Evolutionary conservation across 192 early-diverging fungal genomes (phyloP), one percentile per base, ranked within the genome.

Genomic region (Kickxella alabastrina): DNA sequence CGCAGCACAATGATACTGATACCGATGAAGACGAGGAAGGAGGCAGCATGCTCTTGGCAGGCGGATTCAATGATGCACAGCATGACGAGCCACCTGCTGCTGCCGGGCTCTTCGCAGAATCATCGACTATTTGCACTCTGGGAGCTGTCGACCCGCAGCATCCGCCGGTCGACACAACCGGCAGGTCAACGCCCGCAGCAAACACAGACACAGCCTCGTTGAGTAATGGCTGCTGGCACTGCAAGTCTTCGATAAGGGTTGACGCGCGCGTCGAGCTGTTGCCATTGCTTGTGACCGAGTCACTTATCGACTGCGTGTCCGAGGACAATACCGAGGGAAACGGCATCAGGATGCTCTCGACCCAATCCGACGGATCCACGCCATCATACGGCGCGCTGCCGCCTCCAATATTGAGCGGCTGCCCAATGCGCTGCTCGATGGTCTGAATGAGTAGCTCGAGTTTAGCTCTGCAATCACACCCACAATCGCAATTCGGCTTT

Each of bases 401-500:
- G 18, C 22, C 42, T 23, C 52, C 35, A 13, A 54, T 52, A 29
- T 52, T 50, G 25, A 10, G 53, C 48, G 27, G 58, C 40, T 51
- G 46, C 5, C 71, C 64, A n/a, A 75, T 57, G 12, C 63, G 59
- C 17, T 55, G 43, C 46, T 75, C 71, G 26, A 75, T 67, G 0
- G 64, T 59, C 2, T 54, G 59, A 23, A 72, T 49, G 15, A 78
- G 62, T 31, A 64, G 55, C 42, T 62, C 57, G 17, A 78, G 65
- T 32, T 61, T 48, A 23, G 52, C 32, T 35, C 58, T 42, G 43
- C 75, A 78, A 42, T 72, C 61, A 49, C 75, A 78, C 10, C 75
- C 75, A 32, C 75, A 78, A 10, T 44, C 48, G 49, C 75, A 78
- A 40, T 62, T 57, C 5, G 57, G 66, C 19, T 50, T 32, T 13